Conservation (phyloP, 2,329 filamentous ascomycete species). For the Aspergillus novofumigatus region DNA sequence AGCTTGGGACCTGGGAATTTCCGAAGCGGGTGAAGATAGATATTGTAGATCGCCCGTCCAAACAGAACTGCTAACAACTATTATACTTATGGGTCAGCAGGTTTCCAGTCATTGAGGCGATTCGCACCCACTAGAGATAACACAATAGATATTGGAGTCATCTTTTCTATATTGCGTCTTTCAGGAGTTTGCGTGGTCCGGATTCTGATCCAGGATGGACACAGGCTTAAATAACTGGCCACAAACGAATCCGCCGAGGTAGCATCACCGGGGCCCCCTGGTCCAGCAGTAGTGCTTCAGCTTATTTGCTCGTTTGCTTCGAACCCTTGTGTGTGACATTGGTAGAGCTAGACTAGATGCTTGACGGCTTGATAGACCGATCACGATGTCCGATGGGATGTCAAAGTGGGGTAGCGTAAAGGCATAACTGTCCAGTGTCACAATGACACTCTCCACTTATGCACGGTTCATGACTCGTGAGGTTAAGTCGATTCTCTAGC, state of each 20-base stretch:
- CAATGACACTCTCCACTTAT: not conserved
- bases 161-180: not conserved
- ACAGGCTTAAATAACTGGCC: not conserved
- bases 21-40: conserved; percentile 24
- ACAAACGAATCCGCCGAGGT: not conserved
- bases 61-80: not conserved
- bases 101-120: too few species aligned
- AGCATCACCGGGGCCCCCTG: not conserved
- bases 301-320: not conserved
- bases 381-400: not conserved
- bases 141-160: not conserved
- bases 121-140: not conserved
- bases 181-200: not conserved
- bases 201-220: not conserved
- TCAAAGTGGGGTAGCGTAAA: not conserved
- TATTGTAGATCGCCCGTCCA: conserved; percentile 16
- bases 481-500: not conserved
- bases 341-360: not conserved
- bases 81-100: not conserved
- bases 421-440: not conserved
- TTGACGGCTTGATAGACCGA: not conserved
- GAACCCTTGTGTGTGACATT: not conserved
- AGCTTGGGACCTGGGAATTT: conserved; percentile 25
- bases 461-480: not conserved
- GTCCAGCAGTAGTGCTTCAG: too few species aligned